phyloP scores from a whole-genome alignment of 2,329 filamentous ascomycete genomes.

The Pseudocercospora pini-densiflorae region DNA sequence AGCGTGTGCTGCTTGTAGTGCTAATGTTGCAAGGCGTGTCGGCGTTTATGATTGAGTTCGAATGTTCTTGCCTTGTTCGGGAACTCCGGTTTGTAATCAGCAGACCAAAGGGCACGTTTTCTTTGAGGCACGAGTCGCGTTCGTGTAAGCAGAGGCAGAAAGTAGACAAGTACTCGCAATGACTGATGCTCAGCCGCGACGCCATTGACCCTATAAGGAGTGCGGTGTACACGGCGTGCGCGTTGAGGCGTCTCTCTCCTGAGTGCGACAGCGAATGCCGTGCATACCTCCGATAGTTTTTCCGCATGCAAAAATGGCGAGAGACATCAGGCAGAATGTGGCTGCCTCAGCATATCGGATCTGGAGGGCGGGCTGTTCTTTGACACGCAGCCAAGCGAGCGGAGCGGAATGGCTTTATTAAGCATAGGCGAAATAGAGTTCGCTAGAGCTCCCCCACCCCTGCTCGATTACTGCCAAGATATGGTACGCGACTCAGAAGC shows the following conservation, averaged over 20 bases:
- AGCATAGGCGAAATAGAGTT: background rate
- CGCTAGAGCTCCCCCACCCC: background rate
- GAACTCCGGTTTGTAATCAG: slow-evolving; percentile 18
- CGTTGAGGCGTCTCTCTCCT: background rate
- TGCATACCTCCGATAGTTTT: background rate
- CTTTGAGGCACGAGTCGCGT: slow-evolving; percentile 12
- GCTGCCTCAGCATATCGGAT: too few relatives aligned
- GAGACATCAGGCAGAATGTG: background rate
- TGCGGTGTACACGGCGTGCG: background rate
- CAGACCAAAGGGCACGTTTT: background rate
- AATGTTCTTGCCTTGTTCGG: slow-evolving; percentile 8
- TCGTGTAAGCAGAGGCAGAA: slow-evolving; percentile 6
- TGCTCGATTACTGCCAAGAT: slow-evolving; percentile 1
- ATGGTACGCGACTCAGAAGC: background rate
- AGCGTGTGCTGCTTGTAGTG: too few relatives aligned
- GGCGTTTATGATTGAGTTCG: slow-evolving; percentile 4
- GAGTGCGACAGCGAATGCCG: slow-evolving; percentile 2
- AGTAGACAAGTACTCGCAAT: background rate
- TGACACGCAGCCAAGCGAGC: background rate
- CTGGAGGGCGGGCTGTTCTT: background rate
- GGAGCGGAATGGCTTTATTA: slow-evolving; percentile 1
- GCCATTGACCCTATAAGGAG: background rate
- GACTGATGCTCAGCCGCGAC: background rate
- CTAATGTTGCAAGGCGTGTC: background rate
- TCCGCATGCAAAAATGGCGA: slow-evolving; percentile 3